Evolutionary conservation across 2,329 filamentous ascomycete species (phyloP), one percentile per base, ranked within the genome.

Genomic region (Ophiocordyceps camponoti-saundersi): DNA sequence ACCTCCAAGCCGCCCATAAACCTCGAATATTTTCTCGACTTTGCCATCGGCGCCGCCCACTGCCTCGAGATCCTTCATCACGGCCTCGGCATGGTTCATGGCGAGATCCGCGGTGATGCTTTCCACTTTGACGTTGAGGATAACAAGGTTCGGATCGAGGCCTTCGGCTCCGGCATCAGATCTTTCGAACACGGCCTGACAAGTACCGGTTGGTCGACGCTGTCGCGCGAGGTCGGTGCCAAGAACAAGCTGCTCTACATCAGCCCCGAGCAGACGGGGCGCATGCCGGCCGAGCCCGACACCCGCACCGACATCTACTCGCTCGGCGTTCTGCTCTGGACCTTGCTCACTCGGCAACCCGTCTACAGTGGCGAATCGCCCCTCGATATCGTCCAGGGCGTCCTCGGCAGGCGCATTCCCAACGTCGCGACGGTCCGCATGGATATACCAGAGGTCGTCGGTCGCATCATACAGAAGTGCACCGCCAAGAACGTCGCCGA

Each of bases 271-370:
- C 90, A 95, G 67, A 95, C 90, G 2, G 90, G 90, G 15, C 80
- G 90, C 20, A 83, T 95, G 75, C 85, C 88, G 3, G 87, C 85
- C 3, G 89, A 95, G 61, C 90, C 90, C 1, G 90, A 95, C 63
- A 85, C 77, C 42, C 77, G 90, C 40, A 95, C 90, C 16, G 90
- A 96, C 61, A 93, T 95, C 30, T 95, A 95, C 65, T 89, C 86
- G 0, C 68, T 95, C 1, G 90, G 90, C 4, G 80, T 95, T 39
- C 64, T 95, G 1, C 90, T 95, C 61, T 95, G 87, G 82, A 85
- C 77, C 10, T 75, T 93, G 57, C 68, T 94, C 43, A 85, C 85
- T 2, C 86, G 88, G 26, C 77, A 81, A 55, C 77, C 84, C 3
- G 83, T 87, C 0, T 95, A 92, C 53, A 80, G 82, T 34, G 90